Evolutionary conservation across 1,139 yeast species (phyloP), one percentile per base, ranked within the genome.

Genomic region (Candida sp.): DNA sequence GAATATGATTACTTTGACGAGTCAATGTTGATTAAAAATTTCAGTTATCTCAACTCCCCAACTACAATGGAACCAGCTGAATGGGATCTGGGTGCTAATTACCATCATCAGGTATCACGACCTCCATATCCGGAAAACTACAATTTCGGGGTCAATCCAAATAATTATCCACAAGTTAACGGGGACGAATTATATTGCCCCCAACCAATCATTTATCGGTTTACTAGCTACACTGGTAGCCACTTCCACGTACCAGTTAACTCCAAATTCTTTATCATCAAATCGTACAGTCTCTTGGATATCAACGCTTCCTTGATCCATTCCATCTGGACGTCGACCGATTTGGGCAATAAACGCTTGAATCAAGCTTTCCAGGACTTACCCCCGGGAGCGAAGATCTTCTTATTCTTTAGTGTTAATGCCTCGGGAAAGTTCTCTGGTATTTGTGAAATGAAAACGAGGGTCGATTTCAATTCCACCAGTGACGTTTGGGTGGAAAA

Each of bases 361-460:
- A 68, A 76, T 37, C 68, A 63, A 42, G 43, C 65, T 44, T 47
- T 37, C 47, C 11, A 44, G 43, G 39, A 60, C 49, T 32, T 54
- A 48, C 15, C 51, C 57, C 43, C 41, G n/a, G 52, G 51, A 5
- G 70, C 67, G 1, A 63, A 61, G 30, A 58, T 81, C 1, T 77
- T 69, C 47, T 56, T 81, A 19, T 72, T 81, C 49, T 81, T 79
- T 54, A 81, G 81, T 58, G 84, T 80, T 3, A 81, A 81, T 54
- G 73, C 76, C 0, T 77, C 83, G 23, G 83, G 85, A 0, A 73
- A 70, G 49, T 81, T 81, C 53, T 79, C 84, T 57, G 87, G 85
- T 0, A 69, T 81, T n/a, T 82, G 83, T 2, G 78, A 75, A 52
- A 79, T 81, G 84, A 61, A 57, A 5, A 61, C 68, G 7, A 57